Percentiles rank a stretch among this genome's conserved stretches.
Conservation (phyloP, 2,329 filamentous ascomycete genomes). For the Aurifilum marmelostoma region DNA sequence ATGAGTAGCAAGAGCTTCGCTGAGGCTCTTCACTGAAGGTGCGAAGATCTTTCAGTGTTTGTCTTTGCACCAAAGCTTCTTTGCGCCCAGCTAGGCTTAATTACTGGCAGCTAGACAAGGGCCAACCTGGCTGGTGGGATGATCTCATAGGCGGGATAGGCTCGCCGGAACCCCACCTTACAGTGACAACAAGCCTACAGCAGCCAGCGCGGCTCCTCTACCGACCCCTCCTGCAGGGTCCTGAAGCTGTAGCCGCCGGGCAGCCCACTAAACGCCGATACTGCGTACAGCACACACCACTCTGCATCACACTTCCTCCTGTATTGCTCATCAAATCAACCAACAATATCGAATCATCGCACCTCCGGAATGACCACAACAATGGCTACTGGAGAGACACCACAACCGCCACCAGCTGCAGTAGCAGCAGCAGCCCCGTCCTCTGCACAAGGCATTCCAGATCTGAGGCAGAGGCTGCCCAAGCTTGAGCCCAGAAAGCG, state of each 20-base stretch:
- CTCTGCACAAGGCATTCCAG: slow-evolving; percentile 41
- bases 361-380: neutral
- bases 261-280: neutral
- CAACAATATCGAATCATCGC: neutral
- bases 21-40: neutral
- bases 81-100: neutral
- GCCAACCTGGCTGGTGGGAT: slow-evolving; percentile 13
- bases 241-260: neutral
- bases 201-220: neutral
- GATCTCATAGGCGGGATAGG: slow-evolving; percentile 29
- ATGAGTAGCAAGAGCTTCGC: neutral
- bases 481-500: slow-evolving; percentile 69
- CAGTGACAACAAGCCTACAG: slow-evolving; percentile 22
- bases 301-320: neutral
- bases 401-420: neutral
- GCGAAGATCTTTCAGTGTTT: slow-evolving; percentile 15
- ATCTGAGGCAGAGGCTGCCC: slow-evolving; percentile 62
- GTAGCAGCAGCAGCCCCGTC: neutral
- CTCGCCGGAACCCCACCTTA: slow-evolving; percentile 18
- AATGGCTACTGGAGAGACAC: slow-evolving; percentile 1
- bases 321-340: neutral
- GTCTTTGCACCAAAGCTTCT: neutral
- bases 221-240: slow-evolving; percentile 11
- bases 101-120: neutral
- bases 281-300: neutral